These are phyloP conservation scores for Talaromyces adpressus DNA, from an alignment of 495 filamentous ascomycete species.

Conservation along the genomic window DNA sequence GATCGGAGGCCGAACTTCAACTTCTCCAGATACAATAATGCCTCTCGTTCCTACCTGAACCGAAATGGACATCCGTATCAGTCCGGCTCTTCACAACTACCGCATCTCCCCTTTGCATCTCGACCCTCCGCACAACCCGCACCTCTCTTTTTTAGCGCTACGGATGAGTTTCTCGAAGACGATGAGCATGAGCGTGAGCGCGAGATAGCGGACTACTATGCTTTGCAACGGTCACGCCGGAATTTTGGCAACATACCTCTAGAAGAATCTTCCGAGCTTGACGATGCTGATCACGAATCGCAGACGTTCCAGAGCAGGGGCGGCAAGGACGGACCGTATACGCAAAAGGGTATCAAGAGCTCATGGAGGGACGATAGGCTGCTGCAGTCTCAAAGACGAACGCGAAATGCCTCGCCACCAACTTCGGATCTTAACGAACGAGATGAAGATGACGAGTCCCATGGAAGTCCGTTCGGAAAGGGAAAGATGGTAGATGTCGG, in stretches of 20 bases:
- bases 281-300: slow-evolving; percentile 58
- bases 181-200: slow-evolving; percentile 86
- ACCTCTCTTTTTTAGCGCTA: slow-evolving; percentile 85
- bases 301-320: slow-evolving; percentile 48
- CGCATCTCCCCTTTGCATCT: slow-evolving; percentile 71
- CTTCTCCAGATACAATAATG: slow-evolving; percentile 33
- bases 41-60: slow-evolving; percentile 44
- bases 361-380: slow-evolving; percentile 44
- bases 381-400: neutral
- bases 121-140: slow-evolving; percentile 64
- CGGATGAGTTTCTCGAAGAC: slow-evolving; percentile 77
- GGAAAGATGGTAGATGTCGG: slow-evolving; percentile 82
- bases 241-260: slow-evolving; percentile 76
- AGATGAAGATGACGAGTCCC: slow-evolving; percentile 27
- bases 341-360: slow-evolving; percentile 42
- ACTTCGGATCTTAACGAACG: slow-evolving; percentile 23
- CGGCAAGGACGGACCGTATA: slow-evolving; percentile 24
- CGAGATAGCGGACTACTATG: slow-evolving; percentile 89
- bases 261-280: slow-evolving; percentile 73
- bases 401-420: slow-evolving; percentile 17
- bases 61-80: slow-evolving; percentile 67
- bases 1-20: slow-evolving; percentile 33
- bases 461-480: slow-evolving; percentile 45
- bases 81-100: slow-evolving; percentile 56
- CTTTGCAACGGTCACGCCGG: slow-evolving; percentile 78